Base-by-base conservation (phyloP, 441 rosid species). In the Populus tomentosa region DNA sequence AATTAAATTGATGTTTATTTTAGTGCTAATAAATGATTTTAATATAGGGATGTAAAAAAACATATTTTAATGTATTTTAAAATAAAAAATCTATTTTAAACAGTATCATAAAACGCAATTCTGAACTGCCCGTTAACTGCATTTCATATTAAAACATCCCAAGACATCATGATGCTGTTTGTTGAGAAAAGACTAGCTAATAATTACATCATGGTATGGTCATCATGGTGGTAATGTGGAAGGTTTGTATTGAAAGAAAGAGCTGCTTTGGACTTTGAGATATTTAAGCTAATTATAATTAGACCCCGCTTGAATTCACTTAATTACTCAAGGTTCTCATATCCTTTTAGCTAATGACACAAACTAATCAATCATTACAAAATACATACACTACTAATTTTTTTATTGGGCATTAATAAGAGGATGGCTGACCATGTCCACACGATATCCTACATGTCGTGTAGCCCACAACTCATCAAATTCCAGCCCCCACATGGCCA, bases 401-500 rank as follows among this genome's bases (percentile, higher is more conserved):
- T 10, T 26, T 26, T 64, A 18, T 14, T 32, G 2, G 46, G 35
- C 9, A 62, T 6, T 53, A 73, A 59, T 66, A 74, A 61, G 67
- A 7, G 10, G 40, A 33, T 76, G 64, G 63, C 53, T 80, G 81
- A 73, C 46, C 66, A 69, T 24, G 26, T n/a, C 28, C 30, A 71
- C 76, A 75, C 79, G 66, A 67, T 78, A 70, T 35, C 16, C 80
- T 86, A 69, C 79, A 79, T 70, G 83, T 20, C 56, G 74, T 78
- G 83, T 67, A 75, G 79, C 28, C 82, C 77, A 72, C 82, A 26
- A 7, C 69, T 11, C 64, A 63, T 13, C 46, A 76, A 76, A 76
- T 73, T 50, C 32, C 13, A 74, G 77, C 5, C 80, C 87, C 87
- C 88, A 89, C 86, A 79, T 83, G 89, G 76, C 80, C 80, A 76